Evolutionary conservation across 352 stramenopile genomes (phyloP).

Genomic region (Globisporangium nunn): DNA sequence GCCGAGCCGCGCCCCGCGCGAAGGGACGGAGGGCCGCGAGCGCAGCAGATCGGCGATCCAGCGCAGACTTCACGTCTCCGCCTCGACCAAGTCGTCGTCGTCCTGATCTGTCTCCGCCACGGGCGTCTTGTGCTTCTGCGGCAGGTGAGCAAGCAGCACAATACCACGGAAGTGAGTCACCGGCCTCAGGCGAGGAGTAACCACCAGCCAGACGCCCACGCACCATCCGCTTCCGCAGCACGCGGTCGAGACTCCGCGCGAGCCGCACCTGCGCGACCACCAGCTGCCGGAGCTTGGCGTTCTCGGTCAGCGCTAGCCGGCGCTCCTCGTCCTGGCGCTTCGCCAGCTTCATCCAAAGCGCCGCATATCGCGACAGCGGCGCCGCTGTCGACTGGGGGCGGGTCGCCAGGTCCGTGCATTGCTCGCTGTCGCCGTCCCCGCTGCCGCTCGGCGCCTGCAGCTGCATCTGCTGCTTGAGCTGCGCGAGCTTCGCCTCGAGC

Average conservation of each 20-base stretch:
- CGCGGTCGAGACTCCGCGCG: slow-evolving; percentile 11
- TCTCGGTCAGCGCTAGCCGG: slow-evolving; percentile 4
- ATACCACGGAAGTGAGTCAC: too few relatives aligned
- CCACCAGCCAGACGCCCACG: background rate
- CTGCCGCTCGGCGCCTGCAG: background rate
- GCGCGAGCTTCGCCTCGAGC: slow-evolving; percentile 19
- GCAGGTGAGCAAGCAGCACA: background rate
- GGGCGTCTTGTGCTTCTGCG: slow-evolving; percentile 2
- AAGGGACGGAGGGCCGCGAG: too few relatives aligned
- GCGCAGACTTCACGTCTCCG: background rate
- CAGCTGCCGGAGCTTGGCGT: slow-evolving; percentile 11
- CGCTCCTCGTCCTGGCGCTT: slow-evolving; percentile 14
- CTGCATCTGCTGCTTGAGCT: slow-evolving; percentile 10
- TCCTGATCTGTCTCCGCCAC: background rate
- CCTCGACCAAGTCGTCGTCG: background rate
- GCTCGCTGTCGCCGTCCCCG: background rate
- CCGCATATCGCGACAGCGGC: slow-evolving; percentile 8
- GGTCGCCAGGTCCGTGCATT: background rate
- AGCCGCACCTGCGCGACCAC: slow-evolving; percentile 9
- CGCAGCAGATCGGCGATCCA: background rate
- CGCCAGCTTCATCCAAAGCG: slow-evolving; percentile 13
- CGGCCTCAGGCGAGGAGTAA: background rate
- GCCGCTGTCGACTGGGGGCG: slow-evolving; percentile 3
- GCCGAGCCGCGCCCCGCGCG: too few relatives aligned
- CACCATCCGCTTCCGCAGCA: slow-evolving; percentile 15